phyloP scores from a whole-genome alignment of 495 filamentous ascomycete genomes.

The Aspergillus cristatus region DNA sequence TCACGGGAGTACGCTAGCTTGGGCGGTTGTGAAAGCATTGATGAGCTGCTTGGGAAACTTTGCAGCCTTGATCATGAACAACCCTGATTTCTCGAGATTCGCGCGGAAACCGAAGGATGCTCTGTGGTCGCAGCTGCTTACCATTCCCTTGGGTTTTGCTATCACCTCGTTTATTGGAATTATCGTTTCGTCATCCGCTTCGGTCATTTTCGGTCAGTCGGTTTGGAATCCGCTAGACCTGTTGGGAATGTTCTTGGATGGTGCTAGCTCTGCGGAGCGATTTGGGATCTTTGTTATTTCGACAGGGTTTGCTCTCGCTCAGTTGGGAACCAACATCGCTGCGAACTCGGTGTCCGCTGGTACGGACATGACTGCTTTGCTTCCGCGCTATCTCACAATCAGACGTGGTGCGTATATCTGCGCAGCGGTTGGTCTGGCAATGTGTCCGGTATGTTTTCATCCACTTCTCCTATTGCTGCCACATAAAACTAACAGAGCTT shows the following conservation, averaged over 20 bases:
- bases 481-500: slow-evolving; percentile 4
- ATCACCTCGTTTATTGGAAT: slow-evolving; percentile 91
- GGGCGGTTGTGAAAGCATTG: slow-evolving; percentile 74
- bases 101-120: slow-evolving; percentile 72
- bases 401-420: slow-evolving; percentile 87
- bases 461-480: background rate
- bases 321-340: slow-evolving; percentile 88
- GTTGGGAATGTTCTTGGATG: slow-evolving; percentile 61
- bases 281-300: slow-evolving; percentile 87
- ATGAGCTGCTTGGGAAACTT: slow-evolving; percentile 93
- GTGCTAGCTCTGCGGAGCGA: slow-evolving; percentile 65
- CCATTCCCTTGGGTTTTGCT: slow-evolving; percentile 80
- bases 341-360: slow-evolving; percentile 87
- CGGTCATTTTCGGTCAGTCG: slow-evolving; percentile 62
- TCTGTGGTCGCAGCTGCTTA: slow-evolving; percentile 80
- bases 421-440: slow-evolving; percentile 70
- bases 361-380: slow-evolving; percentile 84
- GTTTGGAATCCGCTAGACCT: slow-evolving; percentile 86
- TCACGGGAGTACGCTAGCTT: slow-evolving; percentile 62
- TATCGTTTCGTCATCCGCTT: slow-evolving; percentile 79
- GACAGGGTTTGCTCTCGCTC: slow-evolving; percentile 72
- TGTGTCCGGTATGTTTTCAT: slow-evolving; percentile 56
- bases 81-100: slow-evolving; percentile 87
- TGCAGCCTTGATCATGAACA: slow-evolving; percentile 68
- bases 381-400: slow-evolving; percentile 81